These are phyloP conservation scores for Phaeophleospora eucalypticola DNA, from an alignment of 2,329 filamentous ascomycete species.

Conservation along the genomic window DNA sequence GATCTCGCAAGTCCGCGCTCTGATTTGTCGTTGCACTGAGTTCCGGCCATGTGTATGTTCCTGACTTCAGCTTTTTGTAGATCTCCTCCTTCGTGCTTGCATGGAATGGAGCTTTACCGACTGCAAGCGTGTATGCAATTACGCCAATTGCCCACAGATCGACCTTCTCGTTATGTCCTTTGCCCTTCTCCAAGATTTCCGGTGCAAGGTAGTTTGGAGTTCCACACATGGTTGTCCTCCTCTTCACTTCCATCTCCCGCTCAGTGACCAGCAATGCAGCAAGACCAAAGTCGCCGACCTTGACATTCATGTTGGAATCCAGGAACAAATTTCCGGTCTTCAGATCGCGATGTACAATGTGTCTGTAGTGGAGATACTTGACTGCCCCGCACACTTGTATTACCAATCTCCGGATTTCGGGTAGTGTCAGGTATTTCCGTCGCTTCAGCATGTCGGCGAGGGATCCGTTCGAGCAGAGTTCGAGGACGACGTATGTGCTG, in stretches of 20 bases:
- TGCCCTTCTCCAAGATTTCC: conserved; percentile 91
- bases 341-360: conserved; percentile 92
- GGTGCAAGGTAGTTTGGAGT: conserved; percentile 98
- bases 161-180: conserved; percentile 95
- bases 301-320: conserved; percentile 92
- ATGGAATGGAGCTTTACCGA: conserved; percentile 94
- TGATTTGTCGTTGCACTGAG: conserved; percentile 62
- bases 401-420: conserved; percentile 89
- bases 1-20: conserved; percentile 73
- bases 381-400: conserved; percentile 94
- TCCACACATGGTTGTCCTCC: conserved; percentile 89
- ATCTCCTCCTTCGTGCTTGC: conserved; percentile 84
- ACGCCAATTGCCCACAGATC: conserved; percentile 98
- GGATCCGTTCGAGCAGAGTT: conserved; percentile 91
- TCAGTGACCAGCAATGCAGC: conserved; percentile 88
- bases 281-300: conserved; percentile 94
- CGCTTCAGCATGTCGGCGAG: conserved; percentile 97
- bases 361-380: conserved; percentile 94
- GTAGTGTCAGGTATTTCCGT: conserved; percentile 82
- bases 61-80: conserved; percentile 63
- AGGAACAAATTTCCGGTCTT: conserved; percentile 99
- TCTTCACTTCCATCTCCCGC: conserved; percentile 75
- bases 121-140: conserved; percentile 97
- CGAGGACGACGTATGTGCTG: conserved; percentile 89
- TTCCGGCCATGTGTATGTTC: conserved; percentile 77